These are phyloP conservation scores for Hypoxylon lienhwacheense DNA, from an alignment of 495 filamentous ascomycete genomes.

Conservation along the genomic window DNA sequence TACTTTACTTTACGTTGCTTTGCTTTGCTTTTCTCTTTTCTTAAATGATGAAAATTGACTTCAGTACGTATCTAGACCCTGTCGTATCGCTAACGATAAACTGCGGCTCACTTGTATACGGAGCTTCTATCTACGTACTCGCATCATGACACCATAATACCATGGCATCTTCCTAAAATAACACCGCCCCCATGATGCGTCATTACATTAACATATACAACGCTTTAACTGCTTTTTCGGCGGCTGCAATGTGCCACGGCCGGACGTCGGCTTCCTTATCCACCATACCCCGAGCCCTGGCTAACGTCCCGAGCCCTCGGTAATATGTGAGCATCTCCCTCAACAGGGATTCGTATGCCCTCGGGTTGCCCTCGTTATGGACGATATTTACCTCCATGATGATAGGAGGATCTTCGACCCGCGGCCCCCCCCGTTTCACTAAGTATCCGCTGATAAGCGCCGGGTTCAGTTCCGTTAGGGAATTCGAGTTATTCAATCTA, in stretches of 20 bases:
- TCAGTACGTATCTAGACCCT: background rate
- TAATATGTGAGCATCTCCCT: constrained; percentile 76
- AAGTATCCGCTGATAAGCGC: constrained; percentile 73
- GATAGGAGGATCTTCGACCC: constrained; percentile 63
- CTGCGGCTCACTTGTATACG: background rate
- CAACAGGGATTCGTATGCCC: constrained; percentile 62
- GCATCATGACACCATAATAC: background rate
- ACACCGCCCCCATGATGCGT: constrained; percentile 20
- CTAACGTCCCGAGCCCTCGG: constrained; percentile 72
- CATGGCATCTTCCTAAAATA: background rate
- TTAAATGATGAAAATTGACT: too few species aligned
- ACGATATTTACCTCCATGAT: constrained; percentile 69
- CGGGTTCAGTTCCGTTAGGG: constrained; percentile 64
- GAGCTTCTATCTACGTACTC: background rate
- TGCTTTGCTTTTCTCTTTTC: too few species aligned
- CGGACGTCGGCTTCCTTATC: constrained; percentile 63
- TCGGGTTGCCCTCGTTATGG: constrained; percentile 54
- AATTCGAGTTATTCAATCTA: constrained; percentile 67
- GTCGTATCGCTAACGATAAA: background rate
- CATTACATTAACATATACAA: constrained; percentile 61
- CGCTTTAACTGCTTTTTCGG: constrained; percentile 63
- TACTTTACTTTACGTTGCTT: too few species aligned
- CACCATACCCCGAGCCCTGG: constrained; percentile 66
- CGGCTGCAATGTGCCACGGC: constrained; percentile 88
- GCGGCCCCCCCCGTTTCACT: constrained; percentile 68